Percentiles rank a stretch among this genome's conserved stretches.
These are phyloP conservation scores for Hansenula anomala DNA, from an alignment of 1,139 yeast genomes.

Conservation along the genomic window DNA sequence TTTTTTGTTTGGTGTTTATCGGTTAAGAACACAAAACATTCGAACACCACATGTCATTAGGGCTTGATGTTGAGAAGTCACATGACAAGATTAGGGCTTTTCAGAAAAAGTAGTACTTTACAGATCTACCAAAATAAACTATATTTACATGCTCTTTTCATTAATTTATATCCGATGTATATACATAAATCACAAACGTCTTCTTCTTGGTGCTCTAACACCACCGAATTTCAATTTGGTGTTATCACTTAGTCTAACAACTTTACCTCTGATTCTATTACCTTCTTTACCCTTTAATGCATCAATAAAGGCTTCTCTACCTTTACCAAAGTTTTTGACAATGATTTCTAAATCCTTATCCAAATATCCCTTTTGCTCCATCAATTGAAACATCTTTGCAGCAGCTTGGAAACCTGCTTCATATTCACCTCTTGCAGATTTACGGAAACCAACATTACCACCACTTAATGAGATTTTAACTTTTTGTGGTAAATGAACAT, in stretches of 20 bases:
- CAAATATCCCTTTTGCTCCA: constrained; percentile 54
- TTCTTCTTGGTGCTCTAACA: constrained; percentile 73
- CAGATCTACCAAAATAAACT: no score
- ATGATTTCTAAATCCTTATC: constrained; percentile 65
- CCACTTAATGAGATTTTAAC: constrained; percentile 63
- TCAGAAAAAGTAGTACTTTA: no score
- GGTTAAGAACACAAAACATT: no score
- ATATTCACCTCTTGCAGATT: constrained; percentile 81
- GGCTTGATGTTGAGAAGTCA: no score
- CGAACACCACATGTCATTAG: no score
- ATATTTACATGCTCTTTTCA: no score
- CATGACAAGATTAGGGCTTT: no score
- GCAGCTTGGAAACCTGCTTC: constrained; percentile 94
- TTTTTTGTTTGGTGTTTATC: no score
- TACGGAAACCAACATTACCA: constrained; percentile 72
- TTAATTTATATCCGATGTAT: background rate
- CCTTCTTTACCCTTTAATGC: constrained; percentile 93
- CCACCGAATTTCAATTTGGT: constrained; percentile 92
- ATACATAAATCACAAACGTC: constrained; percentile 53
- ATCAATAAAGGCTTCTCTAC: constrained; percentile 79
- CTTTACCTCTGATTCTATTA: constrained; percentile 51
- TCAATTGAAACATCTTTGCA: constrained; percentile 64
- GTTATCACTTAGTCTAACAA: constrained; percentile 68
- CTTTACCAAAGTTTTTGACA: constrained; percentile 80
- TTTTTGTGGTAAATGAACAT: constrained; percentile 75